These are phyloP conservation scores for Pyrenophora seminiperda DNA, from an alignment of 2,329 filamentous ascomycete genomes.

Conservation along the genomic window DNA sequence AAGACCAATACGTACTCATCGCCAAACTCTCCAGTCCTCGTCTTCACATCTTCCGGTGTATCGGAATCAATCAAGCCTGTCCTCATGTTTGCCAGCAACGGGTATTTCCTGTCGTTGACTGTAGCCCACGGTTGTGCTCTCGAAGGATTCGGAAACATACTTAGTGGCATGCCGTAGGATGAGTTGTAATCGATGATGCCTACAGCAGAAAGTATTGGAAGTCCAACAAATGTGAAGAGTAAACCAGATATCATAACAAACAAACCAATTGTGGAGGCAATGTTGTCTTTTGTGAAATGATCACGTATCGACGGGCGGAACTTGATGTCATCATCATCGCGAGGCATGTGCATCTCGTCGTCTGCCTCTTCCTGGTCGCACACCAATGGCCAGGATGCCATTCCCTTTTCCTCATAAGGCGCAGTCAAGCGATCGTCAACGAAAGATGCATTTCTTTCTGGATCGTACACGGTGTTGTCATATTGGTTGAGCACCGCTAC, in stretches of 20 bases:
- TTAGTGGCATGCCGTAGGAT: slow-evolving; percentile 48
- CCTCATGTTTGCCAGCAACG: slow-evolving; percentile 56
- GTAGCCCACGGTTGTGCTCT: slow-evolving; percentile 50
- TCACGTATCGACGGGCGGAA: slow-evolving; percentile 53
- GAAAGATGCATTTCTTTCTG: slow-evolving; percentile 45
- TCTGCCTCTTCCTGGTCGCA: slow-evolving; percentile 59
- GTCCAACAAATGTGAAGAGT: slow-evolving; percentile 56
- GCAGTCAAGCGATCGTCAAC: slow-evolving; percentile 56
- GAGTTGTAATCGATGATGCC: slow-evolving; percentile 50
- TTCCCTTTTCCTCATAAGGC: slow-evolving; percentile 51
- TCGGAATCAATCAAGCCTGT: slow-evolving; percentile 58
- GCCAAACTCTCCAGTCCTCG: slow-evolving; percentile 53
- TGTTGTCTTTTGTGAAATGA: slow-evolving; percentile 52
- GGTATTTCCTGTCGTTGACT: slow-evolving; percentile 56
- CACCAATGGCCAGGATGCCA: slow-evolving; percentile 53
- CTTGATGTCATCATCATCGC: slow-evolving; percentile 55
- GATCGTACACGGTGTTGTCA: slow-evolving; percentile 26
- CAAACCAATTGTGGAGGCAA: slow-evolving; percentile 52
- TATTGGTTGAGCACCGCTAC: slow-evolving; percentile 32
- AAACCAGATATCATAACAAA: slow-evolving; percentile 55
- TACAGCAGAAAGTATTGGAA: slow-evolving; percentile 57
- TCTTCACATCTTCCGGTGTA: slow-evolving; percentile 55
- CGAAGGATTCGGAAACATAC: slow-evolving; percentile 44
- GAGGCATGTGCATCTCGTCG: slow-evolving; percentile 61
- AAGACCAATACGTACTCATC: slow-evolving; percentile 58